Evolutionary conservation across 441 rosid genomes (phyloP).

Genomic region (Gossypium schwendimanii): DNA sequence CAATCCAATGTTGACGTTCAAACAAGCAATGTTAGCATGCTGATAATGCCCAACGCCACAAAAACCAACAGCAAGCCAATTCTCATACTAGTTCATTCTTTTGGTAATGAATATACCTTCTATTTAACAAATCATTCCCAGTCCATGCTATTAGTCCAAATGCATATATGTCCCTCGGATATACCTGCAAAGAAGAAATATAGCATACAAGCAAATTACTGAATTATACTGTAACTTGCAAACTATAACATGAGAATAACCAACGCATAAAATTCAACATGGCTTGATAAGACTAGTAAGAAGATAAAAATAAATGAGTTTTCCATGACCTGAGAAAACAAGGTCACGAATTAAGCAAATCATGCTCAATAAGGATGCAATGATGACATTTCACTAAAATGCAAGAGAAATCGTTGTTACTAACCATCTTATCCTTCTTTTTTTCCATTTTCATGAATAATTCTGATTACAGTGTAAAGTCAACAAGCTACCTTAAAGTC

Average conservation of each 20-base stretch:
- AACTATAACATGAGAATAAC: neutral
- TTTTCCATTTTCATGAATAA: neutral
- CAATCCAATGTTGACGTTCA: neutral
- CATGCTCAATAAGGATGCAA: neutral
- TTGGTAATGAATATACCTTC: conserved; percentile 42
- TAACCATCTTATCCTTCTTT: neutral
- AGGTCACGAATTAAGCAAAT: neutral
- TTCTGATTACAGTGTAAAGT: neutral
- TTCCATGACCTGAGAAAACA: neutral
- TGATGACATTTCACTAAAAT: neutral
- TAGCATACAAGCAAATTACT: neutral
- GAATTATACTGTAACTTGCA: neutral
- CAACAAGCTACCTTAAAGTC: conserved; percentile 65
- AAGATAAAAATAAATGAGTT: neutral
- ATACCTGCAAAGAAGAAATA: conserved; percentile 42
- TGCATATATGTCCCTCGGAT: conserved; percentile 81
- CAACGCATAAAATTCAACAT: neutral
- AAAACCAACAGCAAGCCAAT: neutral
- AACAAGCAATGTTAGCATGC: neutral
- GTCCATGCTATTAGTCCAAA: conserved; percentile 94
- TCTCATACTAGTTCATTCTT: neutral
- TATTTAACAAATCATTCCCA: conserved; percentile 80
- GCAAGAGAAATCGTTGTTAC: neutral
- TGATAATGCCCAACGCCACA: neutral
- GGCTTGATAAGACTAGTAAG: neutral